phyloP scores from a whole-genome alignment of 257 asterid genomes.

The Leonotis leonurus region DNA sequence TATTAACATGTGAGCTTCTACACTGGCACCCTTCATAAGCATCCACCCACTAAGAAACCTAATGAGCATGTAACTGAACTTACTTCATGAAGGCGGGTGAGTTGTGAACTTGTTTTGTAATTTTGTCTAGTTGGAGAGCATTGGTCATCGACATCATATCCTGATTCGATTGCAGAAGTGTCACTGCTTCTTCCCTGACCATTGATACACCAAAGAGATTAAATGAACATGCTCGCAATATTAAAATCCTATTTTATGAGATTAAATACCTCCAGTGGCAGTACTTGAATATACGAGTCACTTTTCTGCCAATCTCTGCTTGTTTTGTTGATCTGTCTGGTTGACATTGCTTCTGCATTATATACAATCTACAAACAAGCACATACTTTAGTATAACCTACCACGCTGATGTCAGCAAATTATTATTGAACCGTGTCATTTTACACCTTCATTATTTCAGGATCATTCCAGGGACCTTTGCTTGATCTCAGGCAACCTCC shows the following conservation, averaged over 20 bases:
- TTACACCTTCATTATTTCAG: conserved; percentile 77
- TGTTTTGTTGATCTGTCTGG: conserved; percentile 37
- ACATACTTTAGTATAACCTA: conserved; percentile 16
- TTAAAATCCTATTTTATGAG: background rate
- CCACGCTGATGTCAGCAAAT: background rate
- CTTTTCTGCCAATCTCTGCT: conserved; percentile 40
- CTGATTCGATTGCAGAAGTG: conserved; percentile 50
- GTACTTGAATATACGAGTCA: conserved; percentile 31
- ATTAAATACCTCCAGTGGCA: conserved; percentile 43
- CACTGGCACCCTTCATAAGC: too few relatives aligned
- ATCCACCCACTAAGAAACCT: background rate
- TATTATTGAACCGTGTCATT: background rate
- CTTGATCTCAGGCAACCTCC: conserved; percentile 91
- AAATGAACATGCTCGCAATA: conserved; percentile 7
- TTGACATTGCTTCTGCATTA: conserved; percentile 40
- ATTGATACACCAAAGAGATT: conserved; percentile 16
- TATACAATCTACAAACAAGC: conserved; percentile 49
- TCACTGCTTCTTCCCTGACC: conserved; percentile 51
- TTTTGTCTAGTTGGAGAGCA: conserved; percentile 38
- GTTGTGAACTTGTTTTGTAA: conserved; percentile 28
- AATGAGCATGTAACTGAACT: conserved; percentile 15
- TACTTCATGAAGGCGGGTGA: conserved; percentile 63
- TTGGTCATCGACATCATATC: conserved; percentile 48
- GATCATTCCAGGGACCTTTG: conserved; percentile 97
- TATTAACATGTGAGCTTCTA: background rate